These are phyloP conservation scores for Pseudocercospora ulei DNA, from an alignment of 2,329 filamentous ascomycete species.

Conservation along the genomic window DNA sequence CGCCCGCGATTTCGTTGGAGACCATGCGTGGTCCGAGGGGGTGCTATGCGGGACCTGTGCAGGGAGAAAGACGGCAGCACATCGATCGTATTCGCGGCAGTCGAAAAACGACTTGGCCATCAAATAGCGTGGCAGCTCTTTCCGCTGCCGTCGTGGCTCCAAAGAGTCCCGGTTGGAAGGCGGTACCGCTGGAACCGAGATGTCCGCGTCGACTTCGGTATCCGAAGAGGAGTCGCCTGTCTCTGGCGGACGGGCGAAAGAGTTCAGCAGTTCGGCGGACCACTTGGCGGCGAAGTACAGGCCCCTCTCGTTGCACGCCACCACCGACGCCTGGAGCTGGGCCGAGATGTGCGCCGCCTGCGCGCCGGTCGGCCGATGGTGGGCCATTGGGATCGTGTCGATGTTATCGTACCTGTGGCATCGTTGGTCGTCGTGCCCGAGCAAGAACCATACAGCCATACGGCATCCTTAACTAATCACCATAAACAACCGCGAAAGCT, in stretches of 20 bases:
- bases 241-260: conserved; percentile 49
- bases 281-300: conserved; percentile 96
- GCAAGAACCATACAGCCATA: no score
- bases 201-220: conserved; percentile 38
- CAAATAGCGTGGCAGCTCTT: conserved; percentile 72
- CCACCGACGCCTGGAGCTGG: conserved; percentile 71
- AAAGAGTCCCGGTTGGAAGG: conserved; percentile 55
- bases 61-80: conserved; percentile 66
- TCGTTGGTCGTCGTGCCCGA: no score
- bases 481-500: no score
- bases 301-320: conserved; percentile 88
- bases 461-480: no score
- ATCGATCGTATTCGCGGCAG: conserved; percentile 88
- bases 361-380: conserved; percentile 20
- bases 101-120: conserved; percentile 92
- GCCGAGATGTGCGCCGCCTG: conserved; percentile 54
- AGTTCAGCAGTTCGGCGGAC: conserved; percentile 88
- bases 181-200: conserved; percentile 33
- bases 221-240: conserved; percentile 44
- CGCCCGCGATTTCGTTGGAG: conserved; percentile 45
- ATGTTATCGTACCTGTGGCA: no score
- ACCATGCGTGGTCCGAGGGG: conserved; percentile 27
- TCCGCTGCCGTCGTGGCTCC: conserved; percentile 66
- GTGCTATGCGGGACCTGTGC: conserved; percentile 51
- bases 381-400: no score